Evolutionary conservation across 208 protist genomes (phyloP), one percentile per base, ranked within the genome.

Genomic region (Herpetomonas tarakana): DNA sequence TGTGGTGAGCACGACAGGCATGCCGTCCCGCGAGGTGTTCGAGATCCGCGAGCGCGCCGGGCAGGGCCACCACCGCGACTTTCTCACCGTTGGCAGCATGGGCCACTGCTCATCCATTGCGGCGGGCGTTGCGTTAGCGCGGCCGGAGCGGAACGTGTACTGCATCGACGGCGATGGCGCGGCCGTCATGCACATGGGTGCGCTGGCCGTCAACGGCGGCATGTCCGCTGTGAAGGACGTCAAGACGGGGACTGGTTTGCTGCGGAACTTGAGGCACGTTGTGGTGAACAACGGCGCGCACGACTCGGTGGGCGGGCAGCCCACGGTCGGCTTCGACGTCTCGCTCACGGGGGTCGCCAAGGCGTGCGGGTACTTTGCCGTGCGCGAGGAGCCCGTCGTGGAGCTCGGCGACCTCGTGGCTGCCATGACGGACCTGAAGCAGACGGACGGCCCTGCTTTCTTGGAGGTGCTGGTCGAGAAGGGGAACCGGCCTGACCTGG

Each of bases 131-230:
- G 91, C 91, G 11, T 29, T 93, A 12, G 62, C 73, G 12, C 74
- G 78, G 52, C 83, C 86, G 9, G 55, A 68, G 18, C 64, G 68
- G 49, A 51, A 86, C 38, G 82, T 97, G 1, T 81, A 79, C 52
- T 88, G 87, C 55, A 44, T 97, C 6, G 89, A 96, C 61, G 88
- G 86, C 30, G 92, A 97, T 68, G 87, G 85, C n/a, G 80, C 86
- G 2, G 62, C 80, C 2, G 30, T 96, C 19, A 86, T 86, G 74
- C 92, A 94, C 59, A 71, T 96, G 67, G 88, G 81, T 25, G 71
- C 68, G 14, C 60, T 91, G 39, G 78, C 86, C 22, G 80, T 55
- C 47, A 28, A 65, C 50, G 86, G 83, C 24, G 60, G 68, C 9
- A 29, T 68, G 7, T 64, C 65, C 18, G 70, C 76, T 6, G 19